Evolutionary conservation across 495 filamentous ascomycete genomes (phyloP).

Genomic region (Neurospora tetraspora): DNA sequence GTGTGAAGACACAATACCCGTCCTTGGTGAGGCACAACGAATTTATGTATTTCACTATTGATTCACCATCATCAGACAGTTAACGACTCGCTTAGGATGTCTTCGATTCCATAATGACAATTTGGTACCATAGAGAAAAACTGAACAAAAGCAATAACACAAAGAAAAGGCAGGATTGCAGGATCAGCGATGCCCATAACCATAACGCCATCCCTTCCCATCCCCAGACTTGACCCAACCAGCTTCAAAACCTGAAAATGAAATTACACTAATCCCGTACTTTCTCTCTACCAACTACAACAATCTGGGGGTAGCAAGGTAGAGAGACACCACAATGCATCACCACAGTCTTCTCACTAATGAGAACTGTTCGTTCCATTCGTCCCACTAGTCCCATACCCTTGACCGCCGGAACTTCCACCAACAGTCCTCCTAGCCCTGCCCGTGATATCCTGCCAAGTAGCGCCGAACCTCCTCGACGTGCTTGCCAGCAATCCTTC

Average conservation of each 20-base stretch:
- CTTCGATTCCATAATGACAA: not conserved
- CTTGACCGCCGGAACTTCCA: not conserved
- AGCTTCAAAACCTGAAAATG: not conserved
- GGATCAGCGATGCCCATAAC: not conserved
- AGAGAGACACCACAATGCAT: not conserved
- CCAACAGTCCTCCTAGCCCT: constrained; percentile 2
- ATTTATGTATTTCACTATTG: too few species aligned
- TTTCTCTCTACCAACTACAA: not conserved
- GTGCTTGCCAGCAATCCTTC: constrained; percentile 81
- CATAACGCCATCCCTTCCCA: not conserved
- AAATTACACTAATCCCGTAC: not conserved
- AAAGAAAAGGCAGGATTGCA: not conserved
- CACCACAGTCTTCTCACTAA: not conserved
- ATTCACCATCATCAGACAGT: not conserved
- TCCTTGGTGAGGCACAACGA: too few species aligned
- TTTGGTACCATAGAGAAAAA: not conserved
- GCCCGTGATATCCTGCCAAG: constrained; percentile 78
- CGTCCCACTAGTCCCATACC: constrained; percentile 7
- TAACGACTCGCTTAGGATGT: not conserved
- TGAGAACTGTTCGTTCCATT: not conserved
- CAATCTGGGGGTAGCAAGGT: not conserved
- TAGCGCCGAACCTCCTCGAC: constrained; percentile 68
- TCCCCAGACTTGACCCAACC: not conserved
- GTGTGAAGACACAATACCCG: not conserved
- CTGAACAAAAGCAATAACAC: not conserved